Evolutionary conservation across 192 early-diverging fungal species (phyloP), one percentile per base, ranked within the genome.

Genomic region (Cladochytrium replicatum): DNA sequence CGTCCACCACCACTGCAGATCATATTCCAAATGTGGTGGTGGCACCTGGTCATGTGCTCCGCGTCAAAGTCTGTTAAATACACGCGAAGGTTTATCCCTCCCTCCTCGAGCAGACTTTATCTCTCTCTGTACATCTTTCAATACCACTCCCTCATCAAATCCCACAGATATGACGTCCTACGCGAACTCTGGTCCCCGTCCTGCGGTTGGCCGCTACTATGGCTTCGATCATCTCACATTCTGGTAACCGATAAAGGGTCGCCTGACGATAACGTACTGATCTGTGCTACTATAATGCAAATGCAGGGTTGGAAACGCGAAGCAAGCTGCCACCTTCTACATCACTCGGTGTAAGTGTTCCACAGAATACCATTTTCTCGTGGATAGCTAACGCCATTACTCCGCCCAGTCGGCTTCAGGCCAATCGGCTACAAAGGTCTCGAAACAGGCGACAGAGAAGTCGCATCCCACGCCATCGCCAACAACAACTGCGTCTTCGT

Each of bases 241-340:
- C 63, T 89, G 74, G 73, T 72, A 37, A 17, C 24, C 24, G n/a
- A 37, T 37, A n/a, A n/a, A n/a, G n/a, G n/a, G n/a, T n/a, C n/a
- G n/a, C n/a, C n/a, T n/a, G n/a, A n/a, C n/a, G n/a, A n/a, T n/a
- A n/a, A n/a, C n/a, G n/a, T n/a, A n/a, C n/a, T n/a, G n/a, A n/a
- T n/a, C n/a, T 50, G n/a, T 13, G 21, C 9, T 4, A 13, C 13
- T 13, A 0, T 3, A n/a, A 26, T 29, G 19, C 2, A 15, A 13
- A 13, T 11, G 29, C 31, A 72, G 87, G 69, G 89, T 93, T 34
- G 87, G 86, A 39, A 90, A 93, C 57, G 87, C 89, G 52, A 93
- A 93, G 66, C 89, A 93, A 62, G 95, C 92, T 32, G 92, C 92
- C 24, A 82, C 89, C 41, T 98, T 73, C 74, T 96, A 96, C 71